Conservation (phyloP, 371 early-diverging fungal genomes). For the Syncephalastrum monosporum region DNA sequence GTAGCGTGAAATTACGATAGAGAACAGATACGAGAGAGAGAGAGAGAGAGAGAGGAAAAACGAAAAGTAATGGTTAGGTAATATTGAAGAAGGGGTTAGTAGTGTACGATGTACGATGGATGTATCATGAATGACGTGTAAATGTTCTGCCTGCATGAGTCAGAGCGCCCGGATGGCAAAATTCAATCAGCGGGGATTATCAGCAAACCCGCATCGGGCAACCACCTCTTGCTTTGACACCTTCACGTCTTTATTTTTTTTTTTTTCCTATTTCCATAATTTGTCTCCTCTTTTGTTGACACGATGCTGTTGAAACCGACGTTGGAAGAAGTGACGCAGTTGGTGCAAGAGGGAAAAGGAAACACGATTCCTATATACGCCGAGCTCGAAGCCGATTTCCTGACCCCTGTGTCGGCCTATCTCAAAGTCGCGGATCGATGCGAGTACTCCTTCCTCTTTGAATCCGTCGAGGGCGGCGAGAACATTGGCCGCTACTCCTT, state of each 20-base stretch:
- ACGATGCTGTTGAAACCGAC: slow-evolving; percentile 56
- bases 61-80: too few species aligned
- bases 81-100: too few species aligned
- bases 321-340: slow-evolving; percentile 66
- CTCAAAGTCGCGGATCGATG: slow-evolving; percentile 80
- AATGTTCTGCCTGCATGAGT: too few species aligned
- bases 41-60: too few species aligned
- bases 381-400: slow-evolving; percentile 85
- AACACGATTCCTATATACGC: slow-evolving; percentile 90
- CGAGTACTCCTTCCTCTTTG: slow-evolving; percentile 89
- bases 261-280: background rate
- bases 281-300: background rate
- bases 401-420: slow-evolving; percentile 96
- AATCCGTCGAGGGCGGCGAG: slow-evolving; percentile 94
- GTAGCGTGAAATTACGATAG: too few species aligned
- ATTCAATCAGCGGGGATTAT: too few species aligned
- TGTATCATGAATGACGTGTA: too few species aligned
- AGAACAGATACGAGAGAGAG: too few species aligned
- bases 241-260: background rate
- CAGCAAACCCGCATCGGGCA: too few species aligned
- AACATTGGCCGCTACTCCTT: slow-evolving; percentile 94
- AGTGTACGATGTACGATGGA: too few species aligned
- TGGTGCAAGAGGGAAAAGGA: slow-evolving; percentile 60
- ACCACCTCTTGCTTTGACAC: too few species aligned
- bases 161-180: too few species aligned